Base-by-base conservation (phyloP, 768 basidiomycete genomes). In the Lentinula sp. region DNA sequence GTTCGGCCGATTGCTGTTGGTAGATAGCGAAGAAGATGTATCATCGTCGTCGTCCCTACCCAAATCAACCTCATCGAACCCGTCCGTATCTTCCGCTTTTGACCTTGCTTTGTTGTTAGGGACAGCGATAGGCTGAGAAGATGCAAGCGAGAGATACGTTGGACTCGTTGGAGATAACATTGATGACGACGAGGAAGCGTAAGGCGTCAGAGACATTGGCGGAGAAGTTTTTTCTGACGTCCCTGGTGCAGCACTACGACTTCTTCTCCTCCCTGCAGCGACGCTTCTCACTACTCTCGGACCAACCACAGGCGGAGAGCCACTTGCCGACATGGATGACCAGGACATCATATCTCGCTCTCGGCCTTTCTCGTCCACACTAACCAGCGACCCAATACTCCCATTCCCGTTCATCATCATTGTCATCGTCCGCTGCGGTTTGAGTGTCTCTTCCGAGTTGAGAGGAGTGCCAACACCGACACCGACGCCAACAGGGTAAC, bases 361-460 rank as follows among this genome's bases (percentile, higher is more conserved):
- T 61, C 57, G 61, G 64, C 70, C 65, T 64, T 68, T 65, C 63
- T 65, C 61, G 57, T 64, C 61, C 62, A 40, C 45, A 57, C 77
- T 79, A 18, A 76, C 71, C 69, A 84, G 70, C 61, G 80, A 82
- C 57, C 72, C 71, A 35, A 78, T 75, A 55, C 81, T 83, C 64
- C 77, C 80, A 65, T 81, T 80, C 69, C 77, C 64, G 68, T 74
- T 73, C 61, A 79, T 65, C 54, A 75, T 73, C 64, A 68, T 74
- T 71, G 78, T 65, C 56, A 75, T 73, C 63, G 68, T 74, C 71
- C 75, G 69, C 70, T 81, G 78, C 42, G 84, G 83, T 69, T 77
- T 82, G 60, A 88, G 72, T 54, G 87, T 88, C 76, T 88, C 86
- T 74, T 86, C 84, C 57, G 85, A 87, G 64, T 79, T 81, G 64